phyloP scores from a whole-genome alignment of 176 grass and related monocot genomes.

The Aegilops tauschii region DNA sequence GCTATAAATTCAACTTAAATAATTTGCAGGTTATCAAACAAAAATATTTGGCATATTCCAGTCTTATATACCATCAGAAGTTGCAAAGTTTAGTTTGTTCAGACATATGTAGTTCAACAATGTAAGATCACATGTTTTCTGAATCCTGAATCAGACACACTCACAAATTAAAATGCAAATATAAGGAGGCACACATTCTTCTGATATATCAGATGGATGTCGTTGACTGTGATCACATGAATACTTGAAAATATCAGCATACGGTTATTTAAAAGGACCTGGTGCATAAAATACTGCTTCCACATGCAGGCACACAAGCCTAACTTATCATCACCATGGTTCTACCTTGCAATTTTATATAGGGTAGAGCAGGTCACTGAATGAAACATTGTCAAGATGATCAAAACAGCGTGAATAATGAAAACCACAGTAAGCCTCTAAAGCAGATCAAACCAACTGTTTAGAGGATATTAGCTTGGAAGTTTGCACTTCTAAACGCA shows the following conservation, averaged over 20 bases:
- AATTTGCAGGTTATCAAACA: background rate
- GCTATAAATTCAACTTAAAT: background rate
- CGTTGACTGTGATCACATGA: background rate
- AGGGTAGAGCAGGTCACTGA: background rate
- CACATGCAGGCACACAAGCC: background rate
- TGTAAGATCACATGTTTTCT: background rate
- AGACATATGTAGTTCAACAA: background rate
- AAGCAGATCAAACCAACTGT: background rate
- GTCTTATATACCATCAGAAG: background rate
- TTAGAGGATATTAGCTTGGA: background rate
- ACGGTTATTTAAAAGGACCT: background rate
- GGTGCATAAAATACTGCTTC: background rate
- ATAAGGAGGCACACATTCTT: background rate
- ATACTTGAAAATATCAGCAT: background rate
- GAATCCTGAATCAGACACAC: background rate
- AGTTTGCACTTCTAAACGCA: background rate
- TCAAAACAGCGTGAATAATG: background rate
- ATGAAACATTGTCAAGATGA: background rate
- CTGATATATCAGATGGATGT: background rate
- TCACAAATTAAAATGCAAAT: background rate
- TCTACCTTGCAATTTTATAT: background rate
- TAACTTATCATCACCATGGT: background rate
- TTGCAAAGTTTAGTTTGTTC: background rate
- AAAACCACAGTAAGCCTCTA: background rate
- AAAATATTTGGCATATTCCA: background rate